Evolutionary conservation across 768 basidiomycete genomes (phyloP), one percentile per base, ranked within the genome.

Genomic region (Mycena galopus): DNA sequence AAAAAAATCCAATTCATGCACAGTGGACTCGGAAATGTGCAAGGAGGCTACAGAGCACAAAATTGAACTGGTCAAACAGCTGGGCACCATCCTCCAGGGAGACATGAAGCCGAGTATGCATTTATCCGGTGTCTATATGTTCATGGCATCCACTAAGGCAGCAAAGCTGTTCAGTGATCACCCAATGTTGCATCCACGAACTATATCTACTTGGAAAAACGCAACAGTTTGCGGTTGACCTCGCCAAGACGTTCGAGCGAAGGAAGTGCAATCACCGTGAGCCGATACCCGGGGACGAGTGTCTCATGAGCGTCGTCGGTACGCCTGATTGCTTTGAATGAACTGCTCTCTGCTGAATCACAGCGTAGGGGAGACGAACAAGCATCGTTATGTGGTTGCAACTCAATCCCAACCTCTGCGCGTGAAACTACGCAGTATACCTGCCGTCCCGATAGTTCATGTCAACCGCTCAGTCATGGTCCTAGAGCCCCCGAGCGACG

Each of bases 101-200:
- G 89, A 89, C 67, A 88, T 94, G 72, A 99, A 98, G 83, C 94
- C 92, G 35, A 98, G 98, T 99, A 81, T 85, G 96, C 87, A 65
- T 32, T 16, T 4, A 42, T 65, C 17, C 39, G 25, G 42, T 42
- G 9, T 72, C 65, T 47, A 47, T 51, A 10, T 44, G 30, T 51
- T 66, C 53, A 29, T 57, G 50, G 68, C 59, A 77, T 59, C 69
- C 67, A 74, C 74, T 82, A 72, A 78, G 61, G 84, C 87, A 79
- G 82, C 84, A 83, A 85, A 86, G 84, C 83, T 81, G 69, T 79
- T 76, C 76, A 98, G 98, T 99, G 97, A 98, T 99, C 81, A 98
- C 98, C 0, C 97, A 99, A 80, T 99, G 98, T 81, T 97, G 93
- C 79, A 96, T 99, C 50, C 92, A 96, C 75, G 95, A 96, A 79